phyloP scores from a whole-genome alignment of 2,329 filamentous ascomycete genomes.

The Trichoderma brevicompactum region DNA sequence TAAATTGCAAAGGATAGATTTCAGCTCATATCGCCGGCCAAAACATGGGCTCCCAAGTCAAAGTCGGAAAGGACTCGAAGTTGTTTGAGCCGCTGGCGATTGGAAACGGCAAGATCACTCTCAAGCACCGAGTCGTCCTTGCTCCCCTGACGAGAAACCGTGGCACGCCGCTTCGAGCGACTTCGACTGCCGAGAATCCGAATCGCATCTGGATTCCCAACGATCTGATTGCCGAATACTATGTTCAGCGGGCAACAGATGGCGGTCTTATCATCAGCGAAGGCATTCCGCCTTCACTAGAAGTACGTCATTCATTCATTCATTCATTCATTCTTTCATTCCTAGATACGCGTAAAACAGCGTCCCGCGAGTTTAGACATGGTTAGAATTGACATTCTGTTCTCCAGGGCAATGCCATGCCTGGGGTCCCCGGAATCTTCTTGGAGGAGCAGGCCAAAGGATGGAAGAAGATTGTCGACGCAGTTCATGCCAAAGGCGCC shows the following conservation, averaged over 20 bases:
- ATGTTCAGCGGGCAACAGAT: conserved; percentile 47
- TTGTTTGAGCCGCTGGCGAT: conserved; percentile 44
- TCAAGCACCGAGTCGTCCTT: conserved; percentile 56
- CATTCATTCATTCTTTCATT: not conserved
- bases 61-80: conserved; percentile 30
- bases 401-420: conserved; percentile 39
- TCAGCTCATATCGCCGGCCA: not conserved
- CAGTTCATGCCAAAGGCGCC: conserved; percentile 64
- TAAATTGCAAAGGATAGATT: not conserved
- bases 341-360: not conserved
- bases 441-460: conserved; percentile 56
- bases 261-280: conserved; percentile 52
- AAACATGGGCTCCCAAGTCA: conserved; percentile 29
- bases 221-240: conserved; percentile 48
- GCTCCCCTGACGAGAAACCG: conserved; percentile 60
- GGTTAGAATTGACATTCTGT: not conserved
- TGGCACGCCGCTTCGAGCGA: conserved; percentile 49
- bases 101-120: conserved; percentile 49
- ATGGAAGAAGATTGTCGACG: conserved; percentile 63
- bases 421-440: conserved; percentile 63
- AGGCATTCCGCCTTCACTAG: conserved; percentile 53
- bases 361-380: not conserved
- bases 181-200: conserved; percentile 50
- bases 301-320: conserved; percentile 33
- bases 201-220: conserved; percentile 55